phyloP scores from a whole-genome alignment of 106 monocot genomes.

The Dioscorea zingiberensis region DNA sequence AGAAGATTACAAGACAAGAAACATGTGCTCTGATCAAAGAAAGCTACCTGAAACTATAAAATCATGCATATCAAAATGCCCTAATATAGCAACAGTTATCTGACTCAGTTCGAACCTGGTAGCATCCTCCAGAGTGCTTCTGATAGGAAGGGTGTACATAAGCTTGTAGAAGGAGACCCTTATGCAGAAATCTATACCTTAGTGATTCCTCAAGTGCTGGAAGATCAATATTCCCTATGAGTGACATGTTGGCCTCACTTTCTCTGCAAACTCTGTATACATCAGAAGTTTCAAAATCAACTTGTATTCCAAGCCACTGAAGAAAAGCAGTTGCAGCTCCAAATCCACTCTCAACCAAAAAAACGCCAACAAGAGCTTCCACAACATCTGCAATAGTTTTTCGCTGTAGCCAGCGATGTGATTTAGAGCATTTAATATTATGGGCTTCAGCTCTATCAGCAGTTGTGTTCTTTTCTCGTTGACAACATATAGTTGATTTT shows the following conservation, averaged over 20 bases:
- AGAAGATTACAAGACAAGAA: constrained; percentile 3
- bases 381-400: constrained; percentile 95
- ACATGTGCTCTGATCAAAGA: too few relatives aligned
- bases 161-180: constrained; percentile 85
- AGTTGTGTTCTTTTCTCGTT: constrained; percentile 8
- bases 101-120: constrained; percentile 84
- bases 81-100: too few relatives aligned
- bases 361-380: constrained; percentile 87
- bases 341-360: constrained; percentile 89
- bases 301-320: constrained; percentile 68
- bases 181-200: constrained; percentile 60
- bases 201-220: constrained; percentile 54
- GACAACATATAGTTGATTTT: constrained; percentile 33
- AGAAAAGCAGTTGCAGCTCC: constrained; percentile 85
- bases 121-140: constrained; percentile 88
- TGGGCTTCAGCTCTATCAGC: constrained; percentile 12
- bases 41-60: too few relatives aligned
- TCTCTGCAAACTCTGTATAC: constrained; percentile 36
- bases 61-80: too few relatives aligned
- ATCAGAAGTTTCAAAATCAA: constrained; percentile 49
- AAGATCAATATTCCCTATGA: constrained; percentile 35
- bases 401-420: constrained; percentile 67
- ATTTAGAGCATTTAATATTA: constrained; percentile 52
- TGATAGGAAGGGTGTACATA: constrained; percentile 81
- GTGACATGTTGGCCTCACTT: constrained; percentile 53